A percentile compares a stretch with the other conserved stretches of the same genome.
These are phyloP conservation scores for Penicillium paneum DNA, from an alignment of 2,329 filamentous ascomycete species.

Conservation along the genomic window DNA sequence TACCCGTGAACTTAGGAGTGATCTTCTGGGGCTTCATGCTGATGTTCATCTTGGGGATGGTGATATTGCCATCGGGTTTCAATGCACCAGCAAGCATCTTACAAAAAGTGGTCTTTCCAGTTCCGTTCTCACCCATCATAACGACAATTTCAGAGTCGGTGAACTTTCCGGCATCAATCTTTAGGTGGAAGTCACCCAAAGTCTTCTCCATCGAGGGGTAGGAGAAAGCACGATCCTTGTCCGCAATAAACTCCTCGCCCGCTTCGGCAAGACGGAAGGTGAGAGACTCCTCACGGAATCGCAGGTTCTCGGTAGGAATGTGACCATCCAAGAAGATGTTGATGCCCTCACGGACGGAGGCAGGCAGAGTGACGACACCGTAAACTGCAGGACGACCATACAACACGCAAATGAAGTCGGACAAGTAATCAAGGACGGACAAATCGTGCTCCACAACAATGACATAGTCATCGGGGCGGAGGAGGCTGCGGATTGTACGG, in stretches of 20 bases:
- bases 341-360: constrained; percentile 97
- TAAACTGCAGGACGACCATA: constrained; percentile 96
- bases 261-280: constrained; percentile 92
- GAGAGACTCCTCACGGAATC: constrained; percentile 94
- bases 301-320: constrained; percentile 96
- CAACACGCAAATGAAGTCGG: constrained; percentile 95
- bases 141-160: constrained; percentile 98
- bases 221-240: constrained; percentile 78
- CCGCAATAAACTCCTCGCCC: constrained; percentile 79
- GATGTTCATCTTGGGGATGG: constrained; percentile 91
- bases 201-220: constrained; percentile 95
- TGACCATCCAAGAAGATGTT: constrained; percentile 99
- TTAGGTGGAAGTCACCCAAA: constrained; percentile 80
- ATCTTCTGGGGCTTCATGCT: constrained; percentile 99
- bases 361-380: constrained; percentile 92
- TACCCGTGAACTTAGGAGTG: constrained; percentile 95
- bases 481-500: constrained; percentile 84
- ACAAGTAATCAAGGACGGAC: constrained; percentile 96
- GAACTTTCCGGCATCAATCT: constrained; percentile 78
- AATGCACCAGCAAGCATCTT: constrained; percentile 88
- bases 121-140: constrained; percentile 99
- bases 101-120: constrained; percentile 98
- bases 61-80: constrained; percentile 77
- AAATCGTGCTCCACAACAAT: constrained; percentile 99
- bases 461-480: constrained; percentile 87